Base-by-base conservation (phyloP, 805 yeast genomes). In the Wickerhamomyces chaumierensis region DNA sequence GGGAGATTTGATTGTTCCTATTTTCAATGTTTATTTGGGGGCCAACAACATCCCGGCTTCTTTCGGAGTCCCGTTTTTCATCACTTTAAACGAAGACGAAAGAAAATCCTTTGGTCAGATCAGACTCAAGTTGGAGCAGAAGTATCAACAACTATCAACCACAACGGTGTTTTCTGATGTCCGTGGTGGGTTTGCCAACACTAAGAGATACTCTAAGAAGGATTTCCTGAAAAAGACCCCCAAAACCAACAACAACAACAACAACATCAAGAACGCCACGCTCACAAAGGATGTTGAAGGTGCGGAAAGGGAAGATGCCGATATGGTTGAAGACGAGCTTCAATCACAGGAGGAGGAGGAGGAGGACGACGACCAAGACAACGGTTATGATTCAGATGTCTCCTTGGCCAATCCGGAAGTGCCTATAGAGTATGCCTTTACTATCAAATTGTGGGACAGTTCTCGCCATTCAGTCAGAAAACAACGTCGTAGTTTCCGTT, bases 51-150 rank as follows among this genome's bases (percentile, higher is more conserved):
- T 61, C 12, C 64, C 69, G 1, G 66, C 66, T 33, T 58, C 77
- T 1, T 82, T 86, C 59, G 94, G 87, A 2, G 55, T 78, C 1
- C 97, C 97, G 3, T 75, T 85, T 48, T 78, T 87, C 47, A 63
- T 87, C 21, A 68, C 76, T 0, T 50, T 86, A 12, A 38, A 68
- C 2, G 62, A 64, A 28, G 65, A 63, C 1, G 90, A 82, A 31
- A 56, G 67, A 5, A 48, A 51, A 3, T 76, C 84, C 18, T 76
- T 71, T 51, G 81, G 79, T 5, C 49, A 56, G 1, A 75, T 87
- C 7, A 60, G 81, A 45, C 53, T 55, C 18, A 81, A 80, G 48
- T 48, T 86, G 21, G 77, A 78, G 39, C 57, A 60, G 31, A 56
- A 61, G 40, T 70, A 67, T 43, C 58, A 57, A n/a, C 71, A 68